Evolutionary conservation across 805 yeast genomes (phyloP), one percentile per base, ranked within the genome.

Genomic region (Crinitomyces ghanaensis): DNA sequence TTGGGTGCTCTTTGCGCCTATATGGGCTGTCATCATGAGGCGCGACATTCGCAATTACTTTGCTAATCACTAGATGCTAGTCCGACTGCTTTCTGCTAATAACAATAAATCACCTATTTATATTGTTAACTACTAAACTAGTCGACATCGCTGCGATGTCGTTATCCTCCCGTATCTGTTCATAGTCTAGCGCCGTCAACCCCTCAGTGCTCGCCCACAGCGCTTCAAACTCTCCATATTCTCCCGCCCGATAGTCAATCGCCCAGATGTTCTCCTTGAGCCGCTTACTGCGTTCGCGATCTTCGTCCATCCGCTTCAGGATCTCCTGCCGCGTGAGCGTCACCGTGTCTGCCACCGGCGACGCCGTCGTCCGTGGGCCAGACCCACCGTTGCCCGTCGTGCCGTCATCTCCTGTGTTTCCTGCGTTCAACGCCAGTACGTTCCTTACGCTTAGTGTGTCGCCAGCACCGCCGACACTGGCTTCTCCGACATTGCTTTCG

Each of bases 301-400:
- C 97, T 41, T 78, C 86, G 51, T 88, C 96, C 77, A 88, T 84
- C 39, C 97, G 62, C 23, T 72, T 66, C 12, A 84, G 51, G 12
- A 81, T 73, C 43, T 77, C 83, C 30, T 72, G 66, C 21, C 50
- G 50, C 1, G 64, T n/a, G n/a, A n/a, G n/a, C n/a, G n/a, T n/a
- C n/a, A n/a, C n/a, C n/a, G n/a, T n/a, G n/a, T 30, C 30, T 26
- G 31, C 9, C 19, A 12, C 19, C 14, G 28, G 28, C 17, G 28
- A 25, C 7, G 17, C 6, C 17, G 28, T 25, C 15, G 28, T n/a
- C 22, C 32, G 13, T 28, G 26, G 4, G 20, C 14, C 30, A 37
- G n/a, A n/a, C 11, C 24, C n/a, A 8, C n/a, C 27, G n/a, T n/a
- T n/a, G n/a, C n/a, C n/a, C n/a, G n/a, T n/a, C n/a, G n/a, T n/a